phyloP scores from a whole-genome alignment of 2,329 filamentous ascomycete species.

The Diaporthe sp. region DNA sequence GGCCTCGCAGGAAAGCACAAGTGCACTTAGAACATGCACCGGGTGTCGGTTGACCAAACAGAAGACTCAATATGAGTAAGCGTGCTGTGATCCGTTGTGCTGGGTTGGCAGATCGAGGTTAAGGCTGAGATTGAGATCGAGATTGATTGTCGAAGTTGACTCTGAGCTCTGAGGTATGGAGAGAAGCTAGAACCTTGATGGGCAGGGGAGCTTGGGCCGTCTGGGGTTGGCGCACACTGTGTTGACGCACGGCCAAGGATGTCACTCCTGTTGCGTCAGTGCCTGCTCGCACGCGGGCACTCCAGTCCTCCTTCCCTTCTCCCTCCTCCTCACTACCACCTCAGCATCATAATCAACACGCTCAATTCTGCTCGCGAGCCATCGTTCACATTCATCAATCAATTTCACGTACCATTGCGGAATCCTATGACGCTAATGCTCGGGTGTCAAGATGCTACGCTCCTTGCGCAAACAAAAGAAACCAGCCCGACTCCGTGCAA shows the following conservation, averaged over 20 bases:
- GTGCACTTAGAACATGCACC: background rate
- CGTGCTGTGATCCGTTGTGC: background rate
- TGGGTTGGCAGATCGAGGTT: background rate
- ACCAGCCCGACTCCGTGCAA: background rate
- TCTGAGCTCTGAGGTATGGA: background rate
- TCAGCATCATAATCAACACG: background rate
- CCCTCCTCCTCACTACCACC: background rate
- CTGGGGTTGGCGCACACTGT: conserved; percentile 14
- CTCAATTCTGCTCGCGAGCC: background rate
- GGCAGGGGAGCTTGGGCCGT: conserved; percentile 21
- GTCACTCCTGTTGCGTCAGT: background rate
- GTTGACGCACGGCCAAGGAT: background rate
- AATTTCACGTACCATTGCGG: background rate
- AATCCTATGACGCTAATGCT: background rate
- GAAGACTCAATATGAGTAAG: background rate
- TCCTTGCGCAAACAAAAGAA: background rate
- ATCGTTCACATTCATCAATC: background rate
- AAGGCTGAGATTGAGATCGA: background rate
- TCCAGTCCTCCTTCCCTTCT: background rate
- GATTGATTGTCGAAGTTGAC: background rate
- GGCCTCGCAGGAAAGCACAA: background rate
- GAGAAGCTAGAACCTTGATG: conserved; percentile 13
- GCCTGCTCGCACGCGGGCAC: background rate
- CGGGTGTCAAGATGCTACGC: conserved; percentile 15
- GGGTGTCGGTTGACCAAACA: background rate